A percentile compares a stretch with the other conserved stretches of the same genome.
Conservation (phyloP, 2,329 filamentous ascomycete genomes). For the Cladophialophora bantiana region DNA sequence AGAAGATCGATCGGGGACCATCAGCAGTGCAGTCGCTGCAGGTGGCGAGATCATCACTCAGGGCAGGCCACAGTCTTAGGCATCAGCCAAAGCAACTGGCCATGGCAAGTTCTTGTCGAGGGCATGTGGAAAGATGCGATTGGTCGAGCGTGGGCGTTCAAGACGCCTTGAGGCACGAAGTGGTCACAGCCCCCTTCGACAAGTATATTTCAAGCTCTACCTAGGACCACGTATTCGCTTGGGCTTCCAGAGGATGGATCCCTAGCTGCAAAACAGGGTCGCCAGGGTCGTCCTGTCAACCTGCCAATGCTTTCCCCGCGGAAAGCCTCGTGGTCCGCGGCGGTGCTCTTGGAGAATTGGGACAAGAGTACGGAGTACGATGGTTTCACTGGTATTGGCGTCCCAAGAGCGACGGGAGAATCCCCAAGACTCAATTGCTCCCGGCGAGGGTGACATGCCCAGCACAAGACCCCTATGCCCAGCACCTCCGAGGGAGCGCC, state of each 20-base stretch:
- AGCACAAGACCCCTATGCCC: slow-evolving; percentile 1
- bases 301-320: slow-evolving; percentile 18
- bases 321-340: slow-evolving; percentile 25
- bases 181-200: background rate
- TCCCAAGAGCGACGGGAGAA: too few species aligned
- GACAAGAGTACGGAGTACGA: slow-evolving; percentile 8
- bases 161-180: slow-evolving; percentile 5
- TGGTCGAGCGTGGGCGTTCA: background rate
- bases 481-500: background rate
- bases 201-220: background rate
- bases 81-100: slow-evolving; percentile 13
- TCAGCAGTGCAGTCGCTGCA: background rate
- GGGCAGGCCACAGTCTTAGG: background rate
- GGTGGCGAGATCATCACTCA: background rate
- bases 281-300: background rate
- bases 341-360: slow-evolving; percentile 16
- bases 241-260: slow-evolving; percentile 5
- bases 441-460: slow-evolving; percentile 1
- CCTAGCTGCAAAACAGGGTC: background rate
- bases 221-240: slow-evolving; percentile 18
- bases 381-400: background rate
- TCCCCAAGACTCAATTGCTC: background rate
- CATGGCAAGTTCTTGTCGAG: background rate
- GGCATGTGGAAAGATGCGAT: slow-evolving; percentile 1
- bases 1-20: slow-evolving; percentile 7